These are phyloP conservation scores for Neopestalotiopsis clavispora DNA, from an alignment of 2,329 filamentous ascomycete species.

Conservation along the genomic window DNA sequence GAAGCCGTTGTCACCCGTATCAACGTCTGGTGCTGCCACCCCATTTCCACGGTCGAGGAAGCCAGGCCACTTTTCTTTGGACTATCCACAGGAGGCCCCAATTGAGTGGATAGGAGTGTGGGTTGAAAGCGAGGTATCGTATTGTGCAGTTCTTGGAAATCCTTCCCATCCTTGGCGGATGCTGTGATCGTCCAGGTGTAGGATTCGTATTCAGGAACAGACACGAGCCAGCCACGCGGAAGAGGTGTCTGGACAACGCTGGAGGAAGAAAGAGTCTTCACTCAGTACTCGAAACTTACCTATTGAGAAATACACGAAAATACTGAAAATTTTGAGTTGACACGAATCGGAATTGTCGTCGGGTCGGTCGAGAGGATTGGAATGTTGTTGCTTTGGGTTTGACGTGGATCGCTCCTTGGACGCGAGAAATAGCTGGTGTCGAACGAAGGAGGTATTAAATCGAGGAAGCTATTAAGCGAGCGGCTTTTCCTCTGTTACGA, in stretches of 20 bases:
- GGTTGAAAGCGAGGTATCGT: not conserved
- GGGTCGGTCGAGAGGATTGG: conserved; percentile 19
- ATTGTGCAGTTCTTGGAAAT: not conserved
- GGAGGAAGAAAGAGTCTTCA: not conserved
- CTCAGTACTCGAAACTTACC: not conserved
- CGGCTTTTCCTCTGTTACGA: conserved; percentile 37
- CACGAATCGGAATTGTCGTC: not conserved
- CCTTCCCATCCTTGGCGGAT: not conserved
- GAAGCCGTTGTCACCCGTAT: not conserved
- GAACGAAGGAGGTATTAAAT: conserved; percentile 35
- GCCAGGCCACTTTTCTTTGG: not conserved
- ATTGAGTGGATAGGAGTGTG: not conserved
- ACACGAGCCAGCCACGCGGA: not conserved
- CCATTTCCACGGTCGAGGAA: not conserved
- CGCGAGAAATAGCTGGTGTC: conserved; percentile 7
- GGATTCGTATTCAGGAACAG: not conserved
- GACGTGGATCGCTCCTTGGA: conserved; percentile 17
- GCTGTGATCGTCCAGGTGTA: not conserved
- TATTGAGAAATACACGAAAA: conserved; percentile 4
- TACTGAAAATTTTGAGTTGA: conserved; percentile 10
- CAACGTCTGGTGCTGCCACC: not conserved
- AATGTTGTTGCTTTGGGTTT: conserved; percentile 16
- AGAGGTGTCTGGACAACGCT: not conserved
- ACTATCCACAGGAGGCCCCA: not conserved
- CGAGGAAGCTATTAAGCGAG: conserved; percentile 39